phyloP scores from a whole-genome alignment of 75 land plant genomes.

The Picea glauca region DNA sequence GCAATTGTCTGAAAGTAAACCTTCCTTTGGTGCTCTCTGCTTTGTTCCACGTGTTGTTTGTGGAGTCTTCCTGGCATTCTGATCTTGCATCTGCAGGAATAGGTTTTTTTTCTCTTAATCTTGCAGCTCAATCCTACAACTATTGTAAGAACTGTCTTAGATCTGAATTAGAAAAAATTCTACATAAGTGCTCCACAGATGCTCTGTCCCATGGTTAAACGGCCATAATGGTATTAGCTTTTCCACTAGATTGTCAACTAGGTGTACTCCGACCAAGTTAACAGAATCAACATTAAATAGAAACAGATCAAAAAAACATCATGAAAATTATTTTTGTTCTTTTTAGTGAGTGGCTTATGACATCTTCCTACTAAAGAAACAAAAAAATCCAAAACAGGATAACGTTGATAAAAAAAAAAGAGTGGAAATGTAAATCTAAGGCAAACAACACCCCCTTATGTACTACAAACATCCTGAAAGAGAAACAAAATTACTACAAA shows the following conservation, averaged over 20 bases:
- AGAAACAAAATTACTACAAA: too few relatives aligned
- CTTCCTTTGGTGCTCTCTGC: constrained; percentile 1
- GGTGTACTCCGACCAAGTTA: not conserved
- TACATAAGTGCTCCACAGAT: not conserved
- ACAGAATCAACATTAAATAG: too few relatives aligned
- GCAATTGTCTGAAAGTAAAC: not conserved
- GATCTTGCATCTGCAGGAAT: not conserved
- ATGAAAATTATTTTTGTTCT: too few relatives aligned
- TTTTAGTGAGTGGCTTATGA: too few relatives aligned
- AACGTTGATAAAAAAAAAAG: too few relatives aligned
- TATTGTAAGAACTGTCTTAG: not conserved
- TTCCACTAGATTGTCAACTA: not conserved
- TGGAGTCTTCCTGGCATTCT: not conserved
- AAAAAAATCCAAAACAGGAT: too few relatives aligned
- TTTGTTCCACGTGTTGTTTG: not conserved
- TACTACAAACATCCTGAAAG: too few relatives aligned
- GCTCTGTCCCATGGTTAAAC: not conserved
- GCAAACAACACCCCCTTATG: too few relatives aligned
- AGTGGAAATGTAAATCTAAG: too few relatives aligned
- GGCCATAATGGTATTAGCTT: not conserved
- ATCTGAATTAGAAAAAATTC: not conserved
- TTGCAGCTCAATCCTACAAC: not conserved
- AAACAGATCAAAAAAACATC: too few relatives aligned
- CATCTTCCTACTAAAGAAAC: too few relatives aligned
- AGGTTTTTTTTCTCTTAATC: not conserved